Evolutionary conservation across 129 eudicot genomes (phyloP), one percentile per base, ranked within the genome.

Genomic region (Chrysanthemum lavandulifolium): DNA sequence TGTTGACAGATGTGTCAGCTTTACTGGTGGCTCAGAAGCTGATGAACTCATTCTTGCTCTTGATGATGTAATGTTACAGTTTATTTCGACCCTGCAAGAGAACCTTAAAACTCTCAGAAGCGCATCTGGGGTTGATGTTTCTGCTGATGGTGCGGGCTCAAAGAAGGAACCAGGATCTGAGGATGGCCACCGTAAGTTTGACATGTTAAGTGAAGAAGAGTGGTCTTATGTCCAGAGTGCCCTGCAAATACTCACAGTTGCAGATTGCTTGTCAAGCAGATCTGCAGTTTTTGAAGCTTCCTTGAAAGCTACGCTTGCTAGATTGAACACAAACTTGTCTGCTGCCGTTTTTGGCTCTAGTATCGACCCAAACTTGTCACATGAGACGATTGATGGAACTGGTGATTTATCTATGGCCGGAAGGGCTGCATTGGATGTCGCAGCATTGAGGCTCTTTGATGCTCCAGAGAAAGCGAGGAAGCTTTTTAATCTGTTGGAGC

Each of bases 191-290:
- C 92, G 98, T 56, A 94, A 86, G 71, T 83, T 65, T 73, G 98
- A 94, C 81, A 73, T 87, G 49, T 94, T 96, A 64, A 94, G 84
- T 73, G 98, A 94, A 81, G 99, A 94, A 82, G 97, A 94, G 64
- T 94, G 97, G 96, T 88, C 97, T 54, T 90, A 87, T 71, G 99
- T 94, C n/a, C 99, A 94, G 78, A 89, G 97, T 63, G 97, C 99
- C 74, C 69, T 94, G 80, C 99, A 94, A 75, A 94, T 94, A 74
- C 96, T 94, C 65, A 84, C 97, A 0, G 97, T 94, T 77, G 84
- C 97, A 47, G 97, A 94, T 81, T 83, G 99, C 72, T 81, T 94
- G 70, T 86, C 96, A 5, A 94, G 93, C 69, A 84, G 99, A 82
- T 90, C 89, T 61, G 89, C 99, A 15, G 99, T 94, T 33, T 94